phyloP scores from a whole-genome alignment of 495 filamentous ascomycete genomes.

The Bryoglossum gracile region DNA sequence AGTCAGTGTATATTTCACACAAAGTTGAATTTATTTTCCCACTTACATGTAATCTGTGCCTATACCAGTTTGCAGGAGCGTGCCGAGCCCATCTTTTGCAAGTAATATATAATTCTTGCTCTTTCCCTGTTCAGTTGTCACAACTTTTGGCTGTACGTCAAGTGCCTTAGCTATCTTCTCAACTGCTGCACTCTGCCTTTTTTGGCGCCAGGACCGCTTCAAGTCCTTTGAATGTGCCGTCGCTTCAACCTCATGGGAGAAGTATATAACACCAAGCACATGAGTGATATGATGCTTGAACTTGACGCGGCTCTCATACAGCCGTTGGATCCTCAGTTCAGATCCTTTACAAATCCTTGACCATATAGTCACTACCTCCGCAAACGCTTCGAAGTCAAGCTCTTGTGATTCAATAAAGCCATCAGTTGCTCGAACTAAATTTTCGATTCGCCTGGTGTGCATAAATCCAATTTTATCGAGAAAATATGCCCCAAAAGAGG shows the following conservation, averaged over 20 bases:
- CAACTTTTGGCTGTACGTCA: background rate
- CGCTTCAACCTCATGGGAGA: background rate
- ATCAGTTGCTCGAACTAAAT: constrained; percentile 5
- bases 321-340: background rate
- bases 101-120: background rate
- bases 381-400: background rate
- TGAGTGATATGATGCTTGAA: background rate
- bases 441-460: background rate
- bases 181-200: background rate
- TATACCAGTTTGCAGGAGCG: background rate
- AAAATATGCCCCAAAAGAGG: background rate
- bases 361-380: background rate
- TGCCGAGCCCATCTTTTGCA: background rate
- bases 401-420: background rate
- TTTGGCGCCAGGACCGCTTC: background rate
- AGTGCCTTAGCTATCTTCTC: background rate
- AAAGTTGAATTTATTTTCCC: background rate
- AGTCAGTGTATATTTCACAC: background rate
- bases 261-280: background rate
- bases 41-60: background rate
- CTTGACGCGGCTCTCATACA: background rate
- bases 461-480: background rate
- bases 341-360: background rate
- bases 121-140: background rate
- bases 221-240: background rate